Conservation (phyloP, 495 filamentous ascomycete species). For the Tuber calosporum region DNA sequence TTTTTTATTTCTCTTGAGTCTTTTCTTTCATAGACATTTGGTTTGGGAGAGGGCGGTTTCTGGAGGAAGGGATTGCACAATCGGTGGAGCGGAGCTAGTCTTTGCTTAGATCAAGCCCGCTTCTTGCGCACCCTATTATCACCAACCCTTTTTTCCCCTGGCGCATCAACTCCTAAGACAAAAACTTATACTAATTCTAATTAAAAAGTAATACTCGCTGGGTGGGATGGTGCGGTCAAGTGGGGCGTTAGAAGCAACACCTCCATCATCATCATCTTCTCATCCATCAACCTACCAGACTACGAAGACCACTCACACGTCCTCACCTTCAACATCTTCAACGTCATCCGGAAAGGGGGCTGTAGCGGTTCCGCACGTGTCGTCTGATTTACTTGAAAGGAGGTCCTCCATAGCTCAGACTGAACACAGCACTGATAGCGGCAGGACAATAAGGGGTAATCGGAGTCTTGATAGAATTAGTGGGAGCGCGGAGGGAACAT, state of each 20-base stretch:
- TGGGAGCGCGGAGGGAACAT: conserved; percentile 13
- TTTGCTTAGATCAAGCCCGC: conserved; percentile 2
- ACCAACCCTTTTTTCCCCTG: conserved; percentile 16
- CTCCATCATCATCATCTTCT: conserved; percentile 35
- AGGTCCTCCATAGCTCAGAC: conserved; percentile 20
- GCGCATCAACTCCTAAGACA: conserved; percentile 12
- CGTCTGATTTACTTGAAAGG: conserved; percentile 25
- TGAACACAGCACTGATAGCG: conserved; percentile 18
- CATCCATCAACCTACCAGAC: conserved; percentile 28
- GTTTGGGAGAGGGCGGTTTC: background rate
- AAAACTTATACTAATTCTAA: conserved; percentile 30
- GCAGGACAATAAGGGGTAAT: conserved; percentile 29
- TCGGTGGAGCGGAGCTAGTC: background rate
- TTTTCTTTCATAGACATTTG: background rate
- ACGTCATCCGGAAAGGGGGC: conserved; percentile 37
- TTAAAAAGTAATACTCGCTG: conserved; percentile 35
- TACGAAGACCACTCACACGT: conserved; percentile 31
- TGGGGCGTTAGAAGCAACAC: conserved; percentile 33
- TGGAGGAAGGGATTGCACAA: background rate
- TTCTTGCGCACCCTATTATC: conserved; percentile 11
- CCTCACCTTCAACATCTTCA: conserved; percentile 33
- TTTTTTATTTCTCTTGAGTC: background rate
- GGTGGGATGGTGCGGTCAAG: conserved; percentile 42
- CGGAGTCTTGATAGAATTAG: conserved; percentile 25
- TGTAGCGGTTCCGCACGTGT: conserved; percentile 31